Evolutionary conservation across 2,329 filamentous ascomycete genomes (phyloP), one percentile per base, ranked within the genome.

Genomic region (Plectosphaerella plurivora): DNA sequence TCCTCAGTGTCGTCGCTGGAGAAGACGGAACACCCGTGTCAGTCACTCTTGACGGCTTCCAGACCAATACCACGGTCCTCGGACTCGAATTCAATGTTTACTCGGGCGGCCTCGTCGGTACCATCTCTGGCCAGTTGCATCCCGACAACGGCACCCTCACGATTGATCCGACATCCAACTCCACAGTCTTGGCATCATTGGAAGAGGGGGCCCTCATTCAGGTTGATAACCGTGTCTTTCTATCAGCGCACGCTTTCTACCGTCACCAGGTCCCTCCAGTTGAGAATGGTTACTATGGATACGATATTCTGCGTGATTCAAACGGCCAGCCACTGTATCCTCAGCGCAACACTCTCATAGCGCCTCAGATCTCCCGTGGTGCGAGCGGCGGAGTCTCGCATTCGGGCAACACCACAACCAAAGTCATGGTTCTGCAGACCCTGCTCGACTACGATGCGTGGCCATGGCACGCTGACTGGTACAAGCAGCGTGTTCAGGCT

Each of bases 391-490:
- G 46, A 2, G 50, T 8, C 11, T 33, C 28, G 0, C 53, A 56
- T 35, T 42, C 54, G 0, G 59, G 58, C 2, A 45, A 57, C 22
- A 57, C 61, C 45, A 54, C 45, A 0, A 45, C 33, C 33, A 62
- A 62, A 49, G 2, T 59, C 16, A 58, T 62, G 11, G 52, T 60
- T 20, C 48, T 61, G 42, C 53, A 59, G 25, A 59, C 51, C 9
- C 55, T 61, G 4, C 12, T 51, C 5, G 60, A 62, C 42, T 51
- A 44, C n/a, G 60, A 61, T 14, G 60, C 60, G 3, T 53, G 55
- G 12, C 58, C 60, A 1, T 59, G 57, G 60, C 60, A 62, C 35
- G 60, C 60, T 5, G 57, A 61, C 41, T 62, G 60, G 60, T 62
- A 61, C 41, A 51, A 51, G 18, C 24, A 20, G 2, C 51, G 54